These are phyloP conservation scores for Spathaspora sp. DNA, from an alignment of 805 yeast species.

Conservation along the genomic window DNA sequence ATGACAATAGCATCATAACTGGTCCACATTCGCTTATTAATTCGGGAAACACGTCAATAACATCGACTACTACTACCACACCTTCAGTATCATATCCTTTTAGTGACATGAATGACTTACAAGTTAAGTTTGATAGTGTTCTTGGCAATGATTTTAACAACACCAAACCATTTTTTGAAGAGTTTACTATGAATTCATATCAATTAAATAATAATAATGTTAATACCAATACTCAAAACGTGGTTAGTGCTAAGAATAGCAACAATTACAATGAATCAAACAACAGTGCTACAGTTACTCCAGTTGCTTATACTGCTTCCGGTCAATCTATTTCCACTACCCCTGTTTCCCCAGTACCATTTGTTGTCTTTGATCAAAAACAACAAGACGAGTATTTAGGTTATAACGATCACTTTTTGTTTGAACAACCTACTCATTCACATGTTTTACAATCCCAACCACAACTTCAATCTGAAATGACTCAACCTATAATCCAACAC, in stretches of 20 bases:
- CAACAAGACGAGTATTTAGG: constrained; percentile 1
- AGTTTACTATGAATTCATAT: neutral
- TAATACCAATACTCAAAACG: neutral
- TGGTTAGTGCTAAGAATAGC: neutral
- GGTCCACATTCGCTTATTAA: constrained; percentile 1
- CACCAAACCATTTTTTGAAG: neutral
- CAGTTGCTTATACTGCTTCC: neutral
- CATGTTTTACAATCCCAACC: neutral
- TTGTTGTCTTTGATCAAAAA: neutral
- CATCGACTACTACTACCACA: constrained; percentile 1
- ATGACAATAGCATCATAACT: neutral
- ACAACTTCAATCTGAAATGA: neutral
- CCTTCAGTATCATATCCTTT: constrained; percentile 1
- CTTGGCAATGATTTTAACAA: neutral
- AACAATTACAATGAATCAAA: neutral
- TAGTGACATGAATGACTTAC: neutral
- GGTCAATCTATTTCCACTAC: neutral
- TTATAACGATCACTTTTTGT: neutral
- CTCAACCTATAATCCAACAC: neutral
- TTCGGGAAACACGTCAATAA: neutral
- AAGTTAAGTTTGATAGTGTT: constrained; percentile 1
- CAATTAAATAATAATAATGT: neutral
- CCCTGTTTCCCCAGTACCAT: constrained; percentile 2
- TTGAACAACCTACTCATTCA: neutral
- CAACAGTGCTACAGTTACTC: neutral